Conservation (phyloP, 495 filamentous ascomycete species). For the Chaetomium tenue region DNA sequence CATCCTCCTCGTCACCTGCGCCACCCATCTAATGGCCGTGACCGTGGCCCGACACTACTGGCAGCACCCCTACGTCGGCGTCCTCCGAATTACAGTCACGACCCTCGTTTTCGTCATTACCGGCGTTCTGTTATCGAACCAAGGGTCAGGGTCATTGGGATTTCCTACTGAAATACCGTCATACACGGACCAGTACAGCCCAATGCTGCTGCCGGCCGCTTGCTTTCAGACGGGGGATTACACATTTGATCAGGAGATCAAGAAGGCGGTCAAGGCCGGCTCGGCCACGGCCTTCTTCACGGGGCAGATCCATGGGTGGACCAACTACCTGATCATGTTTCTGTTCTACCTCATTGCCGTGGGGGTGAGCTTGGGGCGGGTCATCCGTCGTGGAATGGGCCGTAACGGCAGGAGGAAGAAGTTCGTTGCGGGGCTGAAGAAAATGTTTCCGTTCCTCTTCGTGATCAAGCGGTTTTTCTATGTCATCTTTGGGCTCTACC, state of each 20-base stretch:
- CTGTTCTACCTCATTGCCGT: conserved; percentile 34
- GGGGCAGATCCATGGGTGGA: conserved; percentile 35
- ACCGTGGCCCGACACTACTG: conserved; percentile 40
- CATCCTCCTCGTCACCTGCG: conserved; percentile 42
- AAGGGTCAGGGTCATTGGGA: conserved; percentile 21
- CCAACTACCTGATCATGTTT: conserved; percentile 33
- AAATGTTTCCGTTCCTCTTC: conserved; percentile 11
- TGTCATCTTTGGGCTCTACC: conserved; percentile 30
- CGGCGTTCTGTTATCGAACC: conserved; percentile 35
- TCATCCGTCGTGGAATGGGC: conserved; percentile 28
- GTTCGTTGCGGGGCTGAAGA: conserved; percentile 9
- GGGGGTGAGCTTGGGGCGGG: conserved; percentile 27
- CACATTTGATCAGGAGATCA: conserved; percentile 13
- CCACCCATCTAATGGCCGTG: conserved; percentile 41
- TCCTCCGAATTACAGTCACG: conserved; percentile 32
- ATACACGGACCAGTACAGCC: conserved; percentile 23
- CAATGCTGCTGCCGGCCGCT: conserved; percentile 35
- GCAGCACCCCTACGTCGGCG: conserved; percentile 32
- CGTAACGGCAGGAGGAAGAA: conserved; percentile 22
- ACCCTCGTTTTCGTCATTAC: conserved; percentile 32
- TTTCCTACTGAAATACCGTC: conserved; percentile 35
- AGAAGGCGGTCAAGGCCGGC: conserved; percentile 19
- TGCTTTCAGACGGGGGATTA: conserved; percentile 32
- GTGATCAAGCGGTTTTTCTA: conserved; percentile 23
- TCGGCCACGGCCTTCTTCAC: conserved; percentile 23